phyloP scores from a whole-genome alignment of 805 yeast genomes.

The Starmerella sp. region DNA sequence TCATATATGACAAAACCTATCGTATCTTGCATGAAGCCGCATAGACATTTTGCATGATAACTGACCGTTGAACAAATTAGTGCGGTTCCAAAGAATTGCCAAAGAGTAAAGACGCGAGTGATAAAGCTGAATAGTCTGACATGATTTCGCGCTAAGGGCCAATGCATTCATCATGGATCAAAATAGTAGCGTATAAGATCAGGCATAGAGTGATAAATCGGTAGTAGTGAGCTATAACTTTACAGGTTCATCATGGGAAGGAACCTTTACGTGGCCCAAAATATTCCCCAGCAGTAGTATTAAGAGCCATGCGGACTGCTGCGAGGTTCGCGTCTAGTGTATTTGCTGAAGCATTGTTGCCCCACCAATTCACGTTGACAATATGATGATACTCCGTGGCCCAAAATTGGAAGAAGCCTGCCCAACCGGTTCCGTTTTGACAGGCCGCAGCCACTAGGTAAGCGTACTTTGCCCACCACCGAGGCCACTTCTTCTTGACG shows the following conservation, averaged over 20 bases:
- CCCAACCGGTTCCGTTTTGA: slow-evolving; percentile 41
- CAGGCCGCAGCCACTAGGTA: slow-evolving; percentile 40
- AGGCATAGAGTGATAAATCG: too few relatives aligned
- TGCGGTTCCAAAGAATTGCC: too few relatives aligned
- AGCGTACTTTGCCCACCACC: slow-evolving; percentile 46
- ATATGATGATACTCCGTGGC: slow-evolving; percentile 34
- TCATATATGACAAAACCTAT: too few relatives aligned
- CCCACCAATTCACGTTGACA: slow-evolving; percentile 56
- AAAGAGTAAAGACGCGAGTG: too few relatives aligned
- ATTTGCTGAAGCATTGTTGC: slow-evolving; percentile 29
- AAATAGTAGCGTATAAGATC: too few relatives aligned
- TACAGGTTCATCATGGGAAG: slow-evolving; percentile 7
- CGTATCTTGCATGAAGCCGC: too few relatives aligned
- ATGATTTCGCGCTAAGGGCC: too few relatives aligned
- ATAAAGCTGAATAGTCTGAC: too few relatives aligned
- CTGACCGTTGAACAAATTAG: too few relatives aligned
- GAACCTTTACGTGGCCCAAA: slow-evolving; percentile 26
- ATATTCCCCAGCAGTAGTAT: slow-evolving; percentile 19
- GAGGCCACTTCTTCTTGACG: slow-evolving; percentile 33
- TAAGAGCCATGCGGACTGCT: not conserved
- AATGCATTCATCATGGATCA: too few relatives aligned
- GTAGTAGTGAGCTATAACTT: too few relatives aligned
- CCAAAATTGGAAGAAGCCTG: slow-evolving; percentile 38
- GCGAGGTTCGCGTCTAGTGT: not conserved
- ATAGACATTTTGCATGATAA: too few relatives aligned